These are phyloP conservation scores for Camellia lanceoleosa DNA, from an alignment of 148 eudicot genomes.

Conservation along the genomic window DNA sequence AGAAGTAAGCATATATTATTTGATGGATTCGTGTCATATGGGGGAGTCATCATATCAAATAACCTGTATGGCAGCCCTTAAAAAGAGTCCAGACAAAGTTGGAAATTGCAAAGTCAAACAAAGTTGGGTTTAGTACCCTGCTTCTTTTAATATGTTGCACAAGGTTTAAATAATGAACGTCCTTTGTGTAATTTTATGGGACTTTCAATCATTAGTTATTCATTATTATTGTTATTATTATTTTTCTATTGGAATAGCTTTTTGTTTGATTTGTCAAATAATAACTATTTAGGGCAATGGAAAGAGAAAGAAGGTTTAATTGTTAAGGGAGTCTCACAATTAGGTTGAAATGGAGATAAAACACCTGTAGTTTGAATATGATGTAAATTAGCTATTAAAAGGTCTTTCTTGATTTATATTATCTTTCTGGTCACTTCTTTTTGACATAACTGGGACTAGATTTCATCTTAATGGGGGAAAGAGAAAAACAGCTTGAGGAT, in stretches of 20 bases:
- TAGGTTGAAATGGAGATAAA: neutral
- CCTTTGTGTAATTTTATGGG: neutral
- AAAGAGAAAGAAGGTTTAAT: neutral
- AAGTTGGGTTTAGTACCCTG: neutral
- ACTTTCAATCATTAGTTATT: neutral
- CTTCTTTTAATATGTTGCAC: neutral
- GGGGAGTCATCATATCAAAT: too few species aligned
- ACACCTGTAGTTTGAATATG: too few species aligned
- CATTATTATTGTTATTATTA: too few species aligned
- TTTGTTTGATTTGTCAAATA: too few species aligned
- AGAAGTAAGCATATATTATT: neutral
- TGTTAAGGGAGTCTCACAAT: neutral
- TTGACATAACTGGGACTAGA: neutral
- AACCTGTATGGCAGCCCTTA: too few species aligned
- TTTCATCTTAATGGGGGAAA: neutral
- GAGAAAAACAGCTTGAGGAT: too few species aligned
- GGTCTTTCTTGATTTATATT: neutral
- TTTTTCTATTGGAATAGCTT: neutral
- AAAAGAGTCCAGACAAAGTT: neutral
- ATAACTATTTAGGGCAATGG: neutral
- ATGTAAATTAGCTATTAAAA: neutral
- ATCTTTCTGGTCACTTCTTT: neutral
- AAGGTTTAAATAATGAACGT: neutral
- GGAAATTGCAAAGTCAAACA: slow-evolving; percentile 11
- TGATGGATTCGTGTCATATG: neutral